Base-by-base conservation (phyloP, 768 basidiomycete species). In the Rhizopogon sp. region DNA sequence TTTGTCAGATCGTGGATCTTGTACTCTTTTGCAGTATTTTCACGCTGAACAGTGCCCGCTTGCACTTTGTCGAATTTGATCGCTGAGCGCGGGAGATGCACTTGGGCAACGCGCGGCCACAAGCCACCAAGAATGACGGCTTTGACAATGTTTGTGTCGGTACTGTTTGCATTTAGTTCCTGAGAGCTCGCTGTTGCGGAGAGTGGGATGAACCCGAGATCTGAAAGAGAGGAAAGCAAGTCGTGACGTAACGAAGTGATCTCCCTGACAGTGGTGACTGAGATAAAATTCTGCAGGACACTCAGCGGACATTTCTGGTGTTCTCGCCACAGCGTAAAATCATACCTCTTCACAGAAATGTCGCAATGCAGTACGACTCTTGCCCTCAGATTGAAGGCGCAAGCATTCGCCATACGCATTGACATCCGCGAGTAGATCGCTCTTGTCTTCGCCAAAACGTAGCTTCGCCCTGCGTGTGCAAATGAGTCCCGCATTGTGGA, bases 11-110 rank as follows among this genome's bases (percentile, higher is more conserved):
- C 93, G 60, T 79, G 90, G 58, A 93, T 79, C 67, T 87, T 86
- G 77, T 87, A 89, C 64, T 97, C 92, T 56, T 82, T 82, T 20
- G 93, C 92, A 39, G 80, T 80, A 61, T 92, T 90, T 57, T 93
- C 92, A 41, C 91, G 85, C 61, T 87, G 88, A 9, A 96, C 76
- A 0, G 92, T 82, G 1, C 95, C 95, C 6, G 83, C 83, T 58
- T 90, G 87, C 1, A 93, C 80, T 62, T 87, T 83, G 72, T 95
- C 90, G 64, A 91, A 98, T 66, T 88, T 89, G 65, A 88, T 82
- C 8, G 81, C 84, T 14, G 82, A 82, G 54, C 76, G 73, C 1
- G 91, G 93, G 20, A 94, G 76, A 57, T 82, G 78, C 22, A 95
- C 83, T 50, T 83, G 81, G 0, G 86, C 90, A 47, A 94, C 80